Percentiles rank a stretch among this genome's conserved stretches.
These are phyloP conservation scores for Ascochyta koolunga DNA, from an alignment of 2,329 filamentous ascomycete genomes.

Conservation along the genomic window DNA sequence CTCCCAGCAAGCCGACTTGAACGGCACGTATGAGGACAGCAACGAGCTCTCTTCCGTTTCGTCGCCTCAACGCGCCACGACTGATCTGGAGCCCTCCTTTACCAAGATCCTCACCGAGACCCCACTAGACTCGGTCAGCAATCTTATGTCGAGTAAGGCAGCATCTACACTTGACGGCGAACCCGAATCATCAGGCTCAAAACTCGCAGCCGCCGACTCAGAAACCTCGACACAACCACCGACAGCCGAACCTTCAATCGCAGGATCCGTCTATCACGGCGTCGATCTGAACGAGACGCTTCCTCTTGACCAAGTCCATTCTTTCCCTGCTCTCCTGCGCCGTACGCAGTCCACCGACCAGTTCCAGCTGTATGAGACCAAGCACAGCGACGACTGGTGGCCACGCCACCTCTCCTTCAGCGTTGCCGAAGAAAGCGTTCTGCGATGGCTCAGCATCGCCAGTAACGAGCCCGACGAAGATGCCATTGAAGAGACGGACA, in stretches of 20 bases:
- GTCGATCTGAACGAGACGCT: slow-evolving; percentile 57
- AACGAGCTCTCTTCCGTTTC: slow-evolving; percentile 19
- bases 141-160: slow-evolving; percentile 26
- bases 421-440: slow-evolving; percentile 74
- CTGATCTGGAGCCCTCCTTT: slow-evolving; percentile 37
- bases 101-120: slow-evolving; percentile 44
- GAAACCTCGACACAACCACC: slow-evolving; percentile 42
- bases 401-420: slow-evolving; percentile 77
- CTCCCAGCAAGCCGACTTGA: slow-evolving; percentile 16
- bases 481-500: slow-evolving; percentile 35
- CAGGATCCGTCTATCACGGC: slow-evolving; percentile 65
- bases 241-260: slow-evolving; percentile 60
- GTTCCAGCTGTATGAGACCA: slow-evolving; percentile 31
- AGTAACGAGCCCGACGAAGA: slow-evolving; percentile 32
- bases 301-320: slow-evolving; percentile 55
- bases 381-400: slow-evolving; percentile 66
- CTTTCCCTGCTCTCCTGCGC: slow-evolving; percentile 59
- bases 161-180: slow-evolving; percentile 21
- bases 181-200: slow-evolving; percentile 25
- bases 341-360: slow-evolving; percentile 65
- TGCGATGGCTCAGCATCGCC: slow-evolving; percentile 60
- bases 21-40: slow-evolving; percentile 17
- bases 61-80: slow-evolving; percentile 20
- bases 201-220: slow-evolving; percentile 22
- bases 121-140: slow-evolving; percentile 36